Evolutionary conservation across 225 moss, liverwort and hornwort genomes (phyloP).

Genomic region (Straminergon stramineum): DNA sequence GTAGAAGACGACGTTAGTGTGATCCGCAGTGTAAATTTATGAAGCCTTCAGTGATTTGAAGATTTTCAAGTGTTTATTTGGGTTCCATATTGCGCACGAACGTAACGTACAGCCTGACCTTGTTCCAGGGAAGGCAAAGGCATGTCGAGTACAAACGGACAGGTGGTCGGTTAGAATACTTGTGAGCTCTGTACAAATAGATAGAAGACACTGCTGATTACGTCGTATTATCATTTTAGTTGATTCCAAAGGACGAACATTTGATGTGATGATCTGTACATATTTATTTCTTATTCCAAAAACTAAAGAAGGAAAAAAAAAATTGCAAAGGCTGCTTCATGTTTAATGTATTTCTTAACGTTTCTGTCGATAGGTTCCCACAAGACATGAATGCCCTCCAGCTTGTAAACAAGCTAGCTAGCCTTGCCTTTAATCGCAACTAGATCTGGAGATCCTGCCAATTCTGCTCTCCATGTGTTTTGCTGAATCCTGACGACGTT

Average conservation of each 20-base stretch:
- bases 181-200: constrained; percentile 4
- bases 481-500: constrained; percentile 5
- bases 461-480: not conserved
- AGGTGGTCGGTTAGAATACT: not conserved
- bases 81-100: not conserved
- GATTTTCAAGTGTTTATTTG: not conserved
- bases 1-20: not conserved
- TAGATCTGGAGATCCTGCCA: constrained; percentile 1
- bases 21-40: not conserved
- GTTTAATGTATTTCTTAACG: not conserved
- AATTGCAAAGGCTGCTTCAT: not conserved
- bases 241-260: not conserved
- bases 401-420: not conserved
- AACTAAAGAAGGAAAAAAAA: not conserved
- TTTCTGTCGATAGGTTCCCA: not conserved
- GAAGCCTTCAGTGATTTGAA: not conserved
- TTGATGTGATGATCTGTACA: constrained; percentile 2
- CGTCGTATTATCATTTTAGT: not conserved
- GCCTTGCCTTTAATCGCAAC: not conserved
- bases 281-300: not conserved
- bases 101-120: not conserved
- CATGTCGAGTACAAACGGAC: not conserved
- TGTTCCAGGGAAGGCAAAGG: not conserved
- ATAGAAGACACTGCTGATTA: not conserved
- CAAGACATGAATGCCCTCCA: not conserved